Base-by-base conservation (phyloP, 164 flowering plant species). In the Macadamia integrifolia region DNA sequence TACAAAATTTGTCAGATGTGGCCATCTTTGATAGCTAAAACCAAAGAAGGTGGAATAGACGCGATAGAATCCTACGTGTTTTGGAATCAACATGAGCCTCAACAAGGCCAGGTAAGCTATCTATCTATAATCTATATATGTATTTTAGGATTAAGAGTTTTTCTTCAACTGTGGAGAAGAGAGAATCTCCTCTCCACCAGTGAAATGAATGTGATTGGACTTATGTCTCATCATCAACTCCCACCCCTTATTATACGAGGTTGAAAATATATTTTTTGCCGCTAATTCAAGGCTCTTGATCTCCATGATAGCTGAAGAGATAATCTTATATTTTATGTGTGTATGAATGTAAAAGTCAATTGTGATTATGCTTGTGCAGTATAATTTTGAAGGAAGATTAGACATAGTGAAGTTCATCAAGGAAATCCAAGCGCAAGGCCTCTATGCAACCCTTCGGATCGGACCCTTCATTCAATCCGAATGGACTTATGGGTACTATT, bases 11-110 rank as follows among this genome's bases (percentile, higher is more conserved):
- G 62, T 49, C 80, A 92, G 97, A 92, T 92, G 98, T 92, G 98
- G 98, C 87, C 97, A 60, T 70, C 79, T 66, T 68, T 92, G 64
- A 85, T 92, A 58, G 66, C 81, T 23, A 89, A 87, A 72, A 95
- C 91, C 29, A 92, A 86, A 69, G 76, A 74, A 70, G 98, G 98
- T 42, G 98, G 98, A 57, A 29, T 93, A 17, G 89, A 91, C 60
- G 93, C 83, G 10, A 87, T 93, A 43, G 83, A 91, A 42, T 91
- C 98, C 13, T 85, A 85, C 48, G 92, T 86, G 4, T 93, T 93
- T 65, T 93, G 98, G 97, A 91, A 91, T 73, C 71, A 77, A 5
- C 98, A 93, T 75, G 98, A 93, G 68, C 92, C 93, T 35, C 71
- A 73, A 55, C 86, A 60, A 6, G 95, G 97, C 7, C 80, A 87